phyloP scores from a whole-genome alignment of 1,139 yeast genomes.

The Diutina scorzettiae region DNA sequence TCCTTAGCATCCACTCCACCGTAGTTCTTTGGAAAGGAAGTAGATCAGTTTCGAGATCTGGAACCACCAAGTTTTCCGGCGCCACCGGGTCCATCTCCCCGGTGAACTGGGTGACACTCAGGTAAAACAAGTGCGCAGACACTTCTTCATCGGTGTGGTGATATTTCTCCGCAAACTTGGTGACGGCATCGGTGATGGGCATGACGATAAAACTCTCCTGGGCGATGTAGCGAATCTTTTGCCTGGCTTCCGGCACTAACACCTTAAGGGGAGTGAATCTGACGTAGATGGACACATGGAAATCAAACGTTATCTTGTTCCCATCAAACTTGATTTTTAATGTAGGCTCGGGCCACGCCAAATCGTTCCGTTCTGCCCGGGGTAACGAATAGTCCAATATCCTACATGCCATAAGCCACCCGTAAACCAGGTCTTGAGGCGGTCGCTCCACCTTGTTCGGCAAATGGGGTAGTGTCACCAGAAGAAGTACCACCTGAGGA shows the following conservation, averaged over 20 bases:
- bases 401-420: background rate
- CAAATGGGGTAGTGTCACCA: conserved; percentile 21
- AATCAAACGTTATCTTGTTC: conserved; percentile 5
- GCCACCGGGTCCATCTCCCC: conserved; percentile 13
- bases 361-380: conserved; percentile 1
- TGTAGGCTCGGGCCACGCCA: background rate
- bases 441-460: conserved; percentile 10
- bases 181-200: background rate
- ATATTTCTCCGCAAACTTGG: conserved; percentile 6
- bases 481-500: conserved; percentile 15
- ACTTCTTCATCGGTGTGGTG: background rate
- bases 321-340: conserved; percentile 6
- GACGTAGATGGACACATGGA: conserved; percentile 7
- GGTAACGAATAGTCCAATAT: background rate
- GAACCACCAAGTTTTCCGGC: conserved; percentile 20
- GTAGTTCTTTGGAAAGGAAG: conserved; percentile 52
- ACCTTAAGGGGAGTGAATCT: conserved; percentile 10
- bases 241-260: conserved; percentile 8
- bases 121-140: conserved; percentile 17
- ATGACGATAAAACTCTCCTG: background rate
- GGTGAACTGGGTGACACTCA: conserved; percentile 23
- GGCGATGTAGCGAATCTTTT: background rate
- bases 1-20: conserved; percentile 49
- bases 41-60: conserved; percentile 37
- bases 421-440: background rate